Evolutionary conservation across 2,329 filamentous ascomycete genomes (phyloP).

Genomic region (Xylaria sp.): DNA sequence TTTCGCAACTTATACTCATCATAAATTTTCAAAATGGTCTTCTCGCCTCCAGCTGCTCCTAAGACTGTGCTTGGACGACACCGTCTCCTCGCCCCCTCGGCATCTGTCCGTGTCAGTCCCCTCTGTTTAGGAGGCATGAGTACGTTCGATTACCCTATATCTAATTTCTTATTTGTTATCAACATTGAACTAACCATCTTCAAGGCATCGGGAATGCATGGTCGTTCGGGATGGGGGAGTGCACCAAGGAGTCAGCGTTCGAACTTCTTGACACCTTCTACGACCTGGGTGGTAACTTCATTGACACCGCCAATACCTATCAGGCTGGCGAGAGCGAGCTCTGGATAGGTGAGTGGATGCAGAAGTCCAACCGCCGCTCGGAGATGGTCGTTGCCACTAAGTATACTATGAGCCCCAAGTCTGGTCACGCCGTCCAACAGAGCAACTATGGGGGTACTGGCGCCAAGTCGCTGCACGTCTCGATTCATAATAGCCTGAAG

Average conservation of each 20-base stretch:
- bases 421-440: conserved; percentile 26
- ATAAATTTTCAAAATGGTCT: not conserved
- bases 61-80: conserved; percentile 19
- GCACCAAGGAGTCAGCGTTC: conserved; percentile 11
- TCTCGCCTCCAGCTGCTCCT: conserved; percentile 4
- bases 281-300: conserved; percentile 71
- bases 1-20: not conserved
- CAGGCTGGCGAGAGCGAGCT: conserved; percentile 64
- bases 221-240: conserved; percentile 17
- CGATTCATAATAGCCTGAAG: conserved; percentile 51
- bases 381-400: conserved; percentile 65
- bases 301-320: conserved; percentile 70
- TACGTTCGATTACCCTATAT: not conserved
- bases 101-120: conserved; percentile 15
- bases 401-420: conserved; percentile 46
- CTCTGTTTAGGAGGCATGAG: conserved; percentile 18
- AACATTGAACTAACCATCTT: not conserved
- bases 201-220: conserved; percentile 14
- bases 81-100: conserved; percentile 10
- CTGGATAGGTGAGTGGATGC: conserved; percentile 67
- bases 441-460: conserved; percentile 53
- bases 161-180: not conserved
- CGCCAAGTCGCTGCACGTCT: conserved; percentile 50
- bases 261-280: conserved; percentile 61
- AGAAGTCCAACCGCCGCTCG: conserved; percentile 58